Evolutionary conservation across 176 grass and related monocot species (phyloP), one percentile per base, ranked within the genome.

Genomic region (Cymbopogon citratus): DNA sequence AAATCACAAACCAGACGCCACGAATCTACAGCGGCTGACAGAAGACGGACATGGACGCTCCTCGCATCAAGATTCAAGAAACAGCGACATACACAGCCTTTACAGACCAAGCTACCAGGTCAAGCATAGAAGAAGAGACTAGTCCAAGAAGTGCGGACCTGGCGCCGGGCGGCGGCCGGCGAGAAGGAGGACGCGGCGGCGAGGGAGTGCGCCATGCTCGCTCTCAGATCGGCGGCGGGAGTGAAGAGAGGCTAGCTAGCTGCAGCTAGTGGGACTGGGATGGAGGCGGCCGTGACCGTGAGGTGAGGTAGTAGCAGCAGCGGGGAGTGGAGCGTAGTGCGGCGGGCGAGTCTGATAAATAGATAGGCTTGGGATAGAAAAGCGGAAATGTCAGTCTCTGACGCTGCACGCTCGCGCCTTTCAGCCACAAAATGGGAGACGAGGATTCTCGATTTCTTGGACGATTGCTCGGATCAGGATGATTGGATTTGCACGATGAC

Each of bases 121-220:
- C 23, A 21, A 21, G 28, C 10, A 11, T 67, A 36, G 81, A 56
- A 75, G 41, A 56, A 57, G 52, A 16, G n/a, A n/a, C n/a, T n/a
- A 49, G 49, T 60, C 16, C 21, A 80, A 38, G 81, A 68, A 75
- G 59, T 8, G 74, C 57, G 63, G 63, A 86, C 87, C 87, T 89
- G 83, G 35, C 16, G 79, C 41, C 73, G 59, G 27, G 40, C 35
- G 66, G 78, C 78, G 73, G 79, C 24, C 27, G 73, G 78, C n/a
- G 87, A 86, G 83, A 67, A 79, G 79, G 74, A 79, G 31, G n/a
- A n/a, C n/a, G 60, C 51, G 33, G 60, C 51, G 33, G 34, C 4
- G 40, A 77, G 66, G 66, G 73, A 60, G 59, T 86, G 87, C 45
- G 87, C 78, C 87, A 89, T 89, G 83, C 76, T 80, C 28, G 16